Base-by-base conservation (phyloP, 2,329 filamentous ascomycete genomes). In the Pseudocercospora fijiensis region DNA sequence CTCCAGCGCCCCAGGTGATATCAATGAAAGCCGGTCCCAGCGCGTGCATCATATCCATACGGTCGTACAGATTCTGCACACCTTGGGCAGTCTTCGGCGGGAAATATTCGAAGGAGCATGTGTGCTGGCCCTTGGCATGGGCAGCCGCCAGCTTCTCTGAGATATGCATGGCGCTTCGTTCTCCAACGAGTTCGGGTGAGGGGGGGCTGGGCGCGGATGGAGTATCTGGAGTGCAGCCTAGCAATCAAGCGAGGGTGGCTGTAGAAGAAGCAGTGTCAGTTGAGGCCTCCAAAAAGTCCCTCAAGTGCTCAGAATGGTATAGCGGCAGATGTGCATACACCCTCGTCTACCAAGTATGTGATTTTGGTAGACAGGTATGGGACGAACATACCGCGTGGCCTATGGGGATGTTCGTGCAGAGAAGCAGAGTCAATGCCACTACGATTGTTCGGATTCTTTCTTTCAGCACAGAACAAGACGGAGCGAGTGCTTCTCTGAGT, bases 61-160 rank as follows among this genome's bases (percentile, higher is more conserved):
- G 91, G 73, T 99, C 95, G 84, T 99, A 99, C 63, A 99, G 88
- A 78, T 99, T 99, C 81, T 99, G 95, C 11, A 99, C 94, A 84
- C 95, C 95, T 81, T 95, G 91, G 10, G 91, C 90, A 7, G 95
- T 99, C 83, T 99, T 99, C 43, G 95, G 95, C 58, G 95, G 95
- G 80, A 99, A 99, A 84, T 96, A 99, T 79, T 99, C 95, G 82
- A 99, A 99, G 65, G 95, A 99, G 84, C 97, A 97, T 76, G 92
- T 95, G 63, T 93, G 90, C 74, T 90, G 86, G 76, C 88, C 87
- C 74, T 88, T 87, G 80, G 86, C 85, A 79, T 92, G 87, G 78
- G 93, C 88, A 72, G 94, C 90, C 71, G 86, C 83, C 74, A 99
- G 85, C 84, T 97, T 97, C 73, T 95, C 88, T 71, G 89, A 91